Base-by-base conservation (phyloP, 2,329 filamentous ascomycete genomes). In the Didymella pomorum region DNA sequence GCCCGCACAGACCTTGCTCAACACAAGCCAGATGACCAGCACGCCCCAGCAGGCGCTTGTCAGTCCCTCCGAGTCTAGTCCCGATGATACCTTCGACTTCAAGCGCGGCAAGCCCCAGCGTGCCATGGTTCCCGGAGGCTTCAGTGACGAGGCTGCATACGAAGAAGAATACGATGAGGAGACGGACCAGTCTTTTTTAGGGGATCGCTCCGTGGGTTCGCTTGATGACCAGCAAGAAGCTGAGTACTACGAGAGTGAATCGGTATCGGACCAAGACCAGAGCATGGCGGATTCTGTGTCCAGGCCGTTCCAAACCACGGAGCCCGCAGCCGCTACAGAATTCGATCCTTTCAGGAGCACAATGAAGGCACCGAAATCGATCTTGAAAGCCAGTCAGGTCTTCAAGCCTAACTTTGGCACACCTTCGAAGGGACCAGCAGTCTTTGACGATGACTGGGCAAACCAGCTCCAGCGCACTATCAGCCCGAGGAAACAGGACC, bases 401-500 rank as follows among this genome's bases (percentile, higher is more conserved):
- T 56, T 65, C 43, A 66, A 66, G 55, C 68, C 71, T 6, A 69
- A 66, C n/a, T 71, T 78, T 52, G 77, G 77, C 6, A 87, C 84
- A n/a, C 85, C 85, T 47, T 75, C 81, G 25, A 86, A 86, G 76
- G 74, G 78, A 56, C 76, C 80, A 61, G 80, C 82, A 50, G 78
- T 82, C 67, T 81, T 85, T 63, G 91, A 89, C 52, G 91, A 93
- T 59, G 90, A 97, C 74, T 99, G 95, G 95, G 90, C 93, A 67
- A 90, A 95, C 68, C 93, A 97, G 80, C 83, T 99, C 63, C 91
- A 93, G 75, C 93, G 93, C 66, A 98, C 95, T 6, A 92, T 98
- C 67, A 97, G 92, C 71, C 94, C 95, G 6, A 88, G 91, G 72
- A 98, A 98, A 81, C 89, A 95, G 71, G 91, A 97, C 79, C 91